These are phyloP conservation scores for Phytophthora foliorum DNA, from an alignment of 352 stramenopile genomes.

Conservation along the genomic window DNA sequence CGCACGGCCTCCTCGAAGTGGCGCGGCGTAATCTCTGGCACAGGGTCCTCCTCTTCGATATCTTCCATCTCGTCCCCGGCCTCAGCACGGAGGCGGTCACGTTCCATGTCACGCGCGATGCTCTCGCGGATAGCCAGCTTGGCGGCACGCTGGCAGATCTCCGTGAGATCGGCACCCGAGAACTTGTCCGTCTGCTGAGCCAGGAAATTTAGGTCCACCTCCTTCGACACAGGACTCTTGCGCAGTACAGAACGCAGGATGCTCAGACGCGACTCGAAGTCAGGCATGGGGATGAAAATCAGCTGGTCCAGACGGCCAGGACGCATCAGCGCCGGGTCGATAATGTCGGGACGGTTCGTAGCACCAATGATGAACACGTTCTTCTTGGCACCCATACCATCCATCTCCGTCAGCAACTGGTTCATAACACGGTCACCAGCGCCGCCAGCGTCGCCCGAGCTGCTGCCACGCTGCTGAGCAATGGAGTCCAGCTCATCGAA, in stretches of 20 bases:
- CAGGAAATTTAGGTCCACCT: conserved; percentile 98
- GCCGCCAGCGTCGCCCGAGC: conserved; percentile 95
- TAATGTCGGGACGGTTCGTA: conserved; percentile 98
- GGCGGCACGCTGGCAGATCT: conserved; percentile 99
- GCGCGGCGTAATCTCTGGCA: conserved; percentile 94
- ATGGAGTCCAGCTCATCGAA: conserved; percentile 99
- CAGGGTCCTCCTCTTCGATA: conserved; percentile 96
- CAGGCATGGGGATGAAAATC: conserved; percentile 97
- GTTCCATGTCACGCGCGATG: conserved; percentile 98
- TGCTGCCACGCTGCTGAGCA: conserved; percentile 96
- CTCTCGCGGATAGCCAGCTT: conserved; percentile 99
- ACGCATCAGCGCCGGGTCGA: conserved; percentile 98
- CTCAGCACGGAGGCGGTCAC: conserved; percentile 95
- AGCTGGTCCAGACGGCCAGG: conserved; percentile 99
- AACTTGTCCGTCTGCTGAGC: conserved; percentile 98
- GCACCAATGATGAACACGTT: conserved; percentile 99
- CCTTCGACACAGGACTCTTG: conserved; percentile 98
- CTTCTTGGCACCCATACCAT: conserved; percentile 99
- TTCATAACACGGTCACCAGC: conserved; percentile 99
- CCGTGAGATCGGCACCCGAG: conserved; percentile 99
- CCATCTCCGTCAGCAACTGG: conserved; percentile 99
- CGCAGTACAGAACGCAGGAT: conserved; percentile 97
- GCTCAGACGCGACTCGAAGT: conserved; percentile 96
- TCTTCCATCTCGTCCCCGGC: conserved; percentile 90
- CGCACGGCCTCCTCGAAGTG: conserved; percentile 99